Conservation (phyloP, 768 basidiomycete genomes). For the Podaxis sp. region DNA sequence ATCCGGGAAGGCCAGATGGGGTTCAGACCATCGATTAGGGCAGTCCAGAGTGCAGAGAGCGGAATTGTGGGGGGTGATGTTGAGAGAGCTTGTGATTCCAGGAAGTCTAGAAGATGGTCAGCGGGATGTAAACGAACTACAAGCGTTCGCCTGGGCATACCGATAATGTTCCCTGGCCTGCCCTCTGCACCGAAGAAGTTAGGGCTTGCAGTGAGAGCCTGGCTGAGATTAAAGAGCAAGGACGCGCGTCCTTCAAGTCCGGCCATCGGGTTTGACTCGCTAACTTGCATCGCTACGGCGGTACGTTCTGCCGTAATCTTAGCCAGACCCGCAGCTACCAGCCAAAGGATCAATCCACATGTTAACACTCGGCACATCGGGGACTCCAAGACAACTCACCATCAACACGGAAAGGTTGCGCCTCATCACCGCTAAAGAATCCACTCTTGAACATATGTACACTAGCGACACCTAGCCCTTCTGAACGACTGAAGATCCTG, state of each 20-base stretch:
- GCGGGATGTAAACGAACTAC: not conserved
- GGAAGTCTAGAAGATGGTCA: conserved; percentile 48
- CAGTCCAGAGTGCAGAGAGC: conserved; percentile 74
- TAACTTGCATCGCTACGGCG: conserved; percentile 76
- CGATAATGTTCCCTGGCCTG: conserved; percentile 79
- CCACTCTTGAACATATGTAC: conserved; percentile 85
- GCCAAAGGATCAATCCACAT: not conserved
- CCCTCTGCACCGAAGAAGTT: conserved; percentile 70
- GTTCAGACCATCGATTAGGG: conserved; percentile 76
- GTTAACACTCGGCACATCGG: not conserved
- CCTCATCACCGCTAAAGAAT: conserved; percentile 65
- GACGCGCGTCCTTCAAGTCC: conserved; percentile 84
- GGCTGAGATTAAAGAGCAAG: conserved; percentile 68
- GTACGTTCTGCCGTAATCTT: conserved; percentile 56
- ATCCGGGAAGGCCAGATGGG: conserved; percentile 87
- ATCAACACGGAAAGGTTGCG: conserved; percentile 72
- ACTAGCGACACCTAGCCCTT: conserved; percentile 87
- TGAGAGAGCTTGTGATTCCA: conserved; percentile 49
- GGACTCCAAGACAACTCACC: conserved; percentile 42
- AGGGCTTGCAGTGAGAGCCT: conserved; percentile 61
- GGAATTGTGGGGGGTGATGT: conserved; percentile 48
- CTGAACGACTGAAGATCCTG: conserved; percentile 57
- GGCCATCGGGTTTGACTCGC: conserved; percentile 75
- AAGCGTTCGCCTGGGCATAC: conserved; percentile 32
- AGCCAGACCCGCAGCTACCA: conserved; percentile 64